Percentiles rank a stretch among this genome's conserved stretches.
phyloP scores from a whole-genome alignment of 2,329 filamentous ascomycete species.

The Aspergillus sp. region DNA sequence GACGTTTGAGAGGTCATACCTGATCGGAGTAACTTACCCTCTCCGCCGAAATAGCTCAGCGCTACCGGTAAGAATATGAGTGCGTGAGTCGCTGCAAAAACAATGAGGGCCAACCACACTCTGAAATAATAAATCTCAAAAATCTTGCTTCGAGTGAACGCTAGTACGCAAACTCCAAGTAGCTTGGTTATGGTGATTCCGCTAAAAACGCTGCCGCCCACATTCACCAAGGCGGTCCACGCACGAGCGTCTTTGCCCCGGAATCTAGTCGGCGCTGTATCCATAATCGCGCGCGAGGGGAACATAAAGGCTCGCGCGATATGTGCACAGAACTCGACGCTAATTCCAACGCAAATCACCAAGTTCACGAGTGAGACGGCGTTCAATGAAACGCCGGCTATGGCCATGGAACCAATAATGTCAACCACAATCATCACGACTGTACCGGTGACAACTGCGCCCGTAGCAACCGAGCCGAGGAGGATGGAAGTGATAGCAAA shows the following conservation, averaged over 20 bases:
- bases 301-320: conserved; percentile 96
- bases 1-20: neutral
- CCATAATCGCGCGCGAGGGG: conserved; percentile 80
- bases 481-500: conserved; percentile 78
- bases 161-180: conserved; percentile 86
- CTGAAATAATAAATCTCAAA: conserved; percentile 99
- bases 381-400: conserved; percentile 87
- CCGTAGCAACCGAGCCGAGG: conserved; percentile 82
- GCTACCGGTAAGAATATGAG: conserved; percentile 90
- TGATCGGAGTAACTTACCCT: conserved; percentile 55
- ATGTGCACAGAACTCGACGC: conserved; percentile 96
- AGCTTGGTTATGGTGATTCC: conserved; percentile 97
- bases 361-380: conserved; percentile 95
- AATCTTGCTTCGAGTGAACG: conserved; percentile 96
- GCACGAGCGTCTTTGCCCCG: conserved; percentile 81
- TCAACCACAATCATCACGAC: conserved; percentile 94
- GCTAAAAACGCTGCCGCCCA: conserved; percentile 91
- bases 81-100: conserved; percentile 87
- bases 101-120: conserved; percentile 88
- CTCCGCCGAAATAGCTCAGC: conserved; percentile 81
- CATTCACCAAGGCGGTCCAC: conserved; percentile 92
- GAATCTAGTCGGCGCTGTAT: conserved; percentile 77
- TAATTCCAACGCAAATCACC: conserved; percentile 95
- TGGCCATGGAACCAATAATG: conserved; percentile 92
- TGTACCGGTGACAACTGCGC: conserved; percentile 78